Percentiles rank a stretch among this genome's conserved stretches.
Evolutionary conservation across 306 rosid genomes (phyloP).

Genomic region (Fragaria iinumae): DNA sequence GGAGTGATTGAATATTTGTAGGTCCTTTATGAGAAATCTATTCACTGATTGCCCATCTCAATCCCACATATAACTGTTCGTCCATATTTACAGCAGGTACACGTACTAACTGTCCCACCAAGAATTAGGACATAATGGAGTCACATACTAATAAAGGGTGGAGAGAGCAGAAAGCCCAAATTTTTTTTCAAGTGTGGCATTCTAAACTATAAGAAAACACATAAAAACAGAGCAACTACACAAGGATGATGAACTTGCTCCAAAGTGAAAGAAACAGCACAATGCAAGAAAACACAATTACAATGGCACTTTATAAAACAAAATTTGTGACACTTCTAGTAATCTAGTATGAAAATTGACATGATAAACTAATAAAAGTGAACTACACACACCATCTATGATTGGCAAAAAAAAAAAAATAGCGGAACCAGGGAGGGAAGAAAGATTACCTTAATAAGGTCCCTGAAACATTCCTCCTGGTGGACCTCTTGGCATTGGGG

Average conservation of each 20-base stretch:
- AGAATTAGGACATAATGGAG: slow-evolving; percentile 70
- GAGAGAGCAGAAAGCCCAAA: neutral
- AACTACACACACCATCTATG: neutral
- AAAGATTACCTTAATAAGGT: slow-evolving; percentile 61
- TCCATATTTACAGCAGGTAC: slow-evolving; percentile 86
- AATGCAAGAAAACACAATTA: neutral
- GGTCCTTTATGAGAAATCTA: slow-evolving; percentile 65
- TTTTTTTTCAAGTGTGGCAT: no score
- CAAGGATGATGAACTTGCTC: neutral
- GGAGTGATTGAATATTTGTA: slow-evolving; percentile 33
- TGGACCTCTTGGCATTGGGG: slow-evolving; percentile 55
- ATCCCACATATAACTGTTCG: slow-evolving; percentile 54
- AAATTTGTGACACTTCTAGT: neutral
- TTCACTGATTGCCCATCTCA: slow-evolving; percentile 60
- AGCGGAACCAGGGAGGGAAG: neutral
- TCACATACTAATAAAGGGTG: neutral
- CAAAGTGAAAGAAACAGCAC: neutral
- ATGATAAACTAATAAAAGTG: neutral
- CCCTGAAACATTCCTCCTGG: slow-evolving; percentile 66
- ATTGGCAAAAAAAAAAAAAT: neutral
- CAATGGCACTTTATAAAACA: neutral
- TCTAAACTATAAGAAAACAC: neutral
- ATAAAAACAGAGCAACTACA: neutral
- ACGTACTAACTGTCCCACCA: slow-evolving; percentile 72
- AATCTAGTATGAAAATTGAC: neutral